These are phyloP conservation scores for Colletotrichum sp. DNA, from an alignment of 2,329 filamentous ascomycete genomes.

Conservation along the genomic window DNA sequence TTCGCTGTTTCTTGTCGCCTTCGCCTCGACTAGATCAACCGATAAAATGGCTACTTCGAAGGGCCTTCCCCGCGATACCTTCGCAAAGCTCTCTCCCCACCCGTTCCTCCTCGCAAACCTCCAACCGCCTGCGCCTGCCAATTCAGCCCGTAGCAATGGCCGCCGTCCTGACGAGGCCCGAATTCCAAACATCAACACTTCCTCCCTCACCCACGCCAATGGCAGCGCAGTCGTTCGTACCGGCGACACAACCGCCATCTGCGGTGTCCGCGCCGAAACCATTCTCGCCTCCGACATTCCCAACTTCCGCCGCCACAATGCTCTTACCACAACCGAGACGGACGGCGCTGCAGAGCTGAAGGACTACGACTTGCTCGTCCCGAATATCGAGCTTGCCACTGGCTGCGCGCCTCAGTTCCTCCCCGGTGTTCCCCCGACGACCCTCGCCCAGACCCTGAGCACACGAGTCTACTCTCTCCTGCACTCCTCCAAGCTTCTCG, in stretches of 20 bases:
- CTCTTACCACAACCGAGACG: slow-evolving; percentile 21
- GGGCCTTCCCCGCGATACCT: slow-evolving; percentile 68
- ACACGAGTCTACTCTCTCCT: slow-evolving; percentile 80
- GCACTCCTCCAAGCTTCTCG: slow-evolving; percentile 72
- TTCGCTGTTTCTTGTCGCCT: not conserved
- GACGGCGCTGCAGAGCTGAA: slow-evolving; percentile 51
- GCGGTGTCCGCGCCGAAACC: slow-evolving; percentile 87
- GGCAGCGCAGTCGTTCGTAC: slow-evolving; percentile 88
- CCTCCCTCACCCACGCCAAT: slow-evolving; percentile 86
- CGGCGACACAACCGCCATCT: slow-evolving; percentile 94
- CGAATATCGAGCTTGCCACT: slow-evolving; percentile 91
- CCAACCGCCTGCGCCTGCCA: slow-evolving; percentile 52
- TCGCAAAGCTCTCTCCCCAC: slow-evolving; percentile 88
- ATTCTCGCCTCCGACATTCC: slow-evolving; percentile 77
- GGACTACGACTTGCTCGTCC: slow-evolving; percentile 79
- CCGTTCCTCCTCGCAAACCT: slow-evolving; percentile 92
- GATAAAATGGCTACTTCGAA: slow-evolving; percentile 36
- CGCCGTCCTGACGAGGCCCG: slow-evolving; percentile 74
- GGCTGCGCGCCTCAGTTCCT: slow-evolving; percentile 87
- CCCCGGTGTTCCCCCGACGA: slow-evolving; percentile 80
- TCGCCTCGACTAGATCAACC: not conserved
- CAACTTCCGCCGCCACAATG: slow-evolving; percentile 57
- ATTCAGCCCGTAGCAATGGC: slow-evolving; percentile 78
- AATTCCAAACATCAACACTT: slow-evolving; percentile 76
- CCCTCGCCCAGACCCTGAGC: slow-evolving; percentile 83